These are phyloP conservation scores for Solanum infundibuliforme DNA, from an alignment of 257 asterid species.

Conservation along the genomic window DNA sequence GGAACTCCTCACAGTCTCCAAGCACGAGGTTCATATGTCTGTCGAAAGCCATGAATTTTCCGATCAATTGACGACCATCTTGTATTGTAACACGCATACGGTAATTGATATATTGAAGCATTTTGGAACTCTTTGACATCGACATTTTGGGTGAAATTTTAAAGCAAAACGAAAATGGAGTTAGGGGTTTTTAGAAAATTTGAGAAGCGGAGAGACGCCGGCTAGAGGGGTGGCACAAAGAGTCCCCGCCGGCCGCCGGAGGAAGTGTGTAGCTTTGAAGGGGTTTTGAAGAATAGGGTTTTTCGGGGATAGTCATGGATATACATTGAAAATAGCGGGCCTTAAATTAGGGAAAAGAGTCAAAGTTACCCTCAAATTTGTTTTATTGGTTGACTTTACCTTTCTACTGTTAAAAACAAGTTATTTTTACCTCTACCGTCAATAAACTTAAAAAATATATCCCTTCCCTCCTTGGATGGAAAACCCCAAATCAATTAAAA, in stretches of 20 bases:
- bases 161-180: slow-evolving; percentile 13
- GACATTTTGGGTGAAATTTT: slow-evolving; percentile 44
- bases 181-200: neutral
- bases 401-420: too few species aligned
- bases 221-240: neutral
- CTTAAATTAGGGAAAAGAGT: neutral
- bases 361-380: too few species aligned
- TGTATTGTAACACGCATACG: slow-evolving; percentile 93
- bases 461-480: too few species aligned
- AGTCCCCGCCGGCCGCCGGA: neutral
- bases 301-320: neutral
- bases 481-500: too few species aligned
- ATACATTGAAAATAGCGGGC: neutral
- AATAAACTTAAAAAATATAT: too few species aligned
- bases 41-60: slow-evolving; percentile 94
- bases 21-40: slow-evolving; percentile 92
- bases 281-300: neutral
- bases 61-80: slow-evolving; percentile 85
- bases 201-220: neutral
- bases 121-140: slow-evolving; percentile 93
- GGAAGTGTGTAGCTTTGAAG: neutral
- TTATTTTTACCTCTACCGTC: too few species aligned
- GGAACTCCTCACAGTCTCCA: slow-evolving; percentile 93
- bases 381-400: too few species aligned
- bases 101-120: slow-evolving; percentile 88